These are phyloP conservation scores for Blastobotrys raffinosifermentans DNA, from an alignment of 1,139 yeast species.

Conservation along the genomic window DNA sequence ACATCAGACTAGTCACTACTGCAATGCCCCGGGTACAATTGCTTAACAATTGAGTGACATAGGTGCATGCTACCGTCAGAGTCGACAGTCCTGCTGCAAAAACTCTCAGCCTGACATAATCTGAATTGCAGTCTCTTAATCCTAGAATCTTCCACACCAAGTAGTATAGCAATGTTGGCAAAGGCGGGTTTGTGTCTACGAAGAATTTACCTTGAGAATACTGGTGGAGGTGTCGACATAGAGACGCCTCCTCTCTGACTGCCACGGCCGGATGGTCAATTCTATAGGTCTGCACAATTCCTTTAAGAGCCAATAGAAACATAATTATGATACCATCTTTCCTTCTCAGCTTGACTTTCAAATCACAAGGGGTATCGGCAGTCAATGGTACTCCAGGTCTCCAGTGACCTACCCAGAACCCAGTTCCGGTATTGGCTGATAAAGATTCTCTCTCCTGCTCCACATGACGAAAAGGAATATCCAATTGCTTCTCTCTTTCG, in stretches of 20 bases:
- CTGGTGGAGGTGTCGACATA: constrained; percentile 48
- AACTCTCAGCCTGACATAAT: constrained; percentile 46
- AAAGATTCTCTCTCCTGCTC: constrained; percentile 2
- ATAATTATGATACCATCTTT: too few species aligned
- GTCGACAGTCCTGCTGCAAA: constrained; percentile 51
- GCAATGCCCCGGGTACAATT: constrained; percentile 43
- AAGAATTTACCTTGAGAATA: constrained; percentile 51
- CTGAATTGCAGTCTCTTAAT: constrained; percentile 30
- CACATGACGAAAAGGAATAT: too few species aligned
- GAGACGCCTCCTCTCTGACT: constrained; percentile 54
- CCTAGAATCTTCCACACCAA: constrained; percentile 39
- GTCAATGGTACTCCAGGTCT: constrained; percentile 15
- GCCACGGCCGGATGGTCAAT: constrained; percentile 30
- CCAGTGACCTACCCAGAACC: constrained; percentile 24
- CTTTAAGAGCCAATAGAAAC: too few species aligned
- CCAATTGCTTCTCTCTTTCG: too few species aligned
- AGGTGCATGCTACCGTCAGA: constrained; percentile 42
- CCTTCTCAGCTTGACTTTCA: too few species aligned
- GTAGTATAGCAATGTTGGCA: constrained; percentile 46
- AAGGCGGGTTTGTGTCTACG: constrained; percentile 59
- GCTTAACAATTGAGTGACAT: constrained; percentile 43
- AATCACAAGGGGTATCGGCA: background rate
- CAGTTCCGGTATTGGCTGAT: constrained; percentile 22
- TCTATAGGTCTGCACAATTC: constrained; percentile 16
- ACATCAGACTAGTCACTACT: constrained; percentile 40